These are phyloP conservation scores for Botryotinia convoluta DNA, from an alignment of 2,329 filamentous ascomycete species.

Conservation along the genomic window DNA sequence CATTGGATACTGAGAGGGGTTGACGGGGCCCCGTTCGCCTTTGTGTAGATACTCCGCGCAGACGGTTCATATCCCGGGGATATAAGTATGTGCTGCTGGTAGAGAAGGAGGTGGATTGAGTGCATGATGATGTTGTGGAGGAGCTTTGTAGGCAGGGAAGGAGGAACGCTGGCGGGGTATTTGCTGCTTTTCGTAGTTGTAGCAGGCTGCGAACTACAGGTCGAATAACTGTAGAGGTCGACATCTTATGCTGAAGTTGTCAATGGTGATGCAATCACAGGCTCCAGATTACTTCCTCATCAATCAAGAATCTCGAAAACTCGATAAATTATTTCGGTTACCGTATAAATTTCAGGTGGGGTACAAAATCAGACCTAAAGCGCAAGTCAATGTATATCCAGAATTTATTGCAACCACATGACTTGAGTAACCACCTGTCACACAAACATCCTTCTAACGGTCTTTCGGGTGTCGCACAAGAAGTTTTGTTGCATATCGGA, in stretches of 20 bases:
- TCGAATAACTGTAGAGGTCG: constrained; percentile 32
- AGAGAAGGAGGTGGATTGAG: constrained; percentile 37
- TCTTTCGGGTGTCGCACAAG: neutral
- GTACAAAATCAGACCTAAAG: constrained; percentile 2
- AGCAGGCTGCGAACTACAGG: constrained; percentile 29
- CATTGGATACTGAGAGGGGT: constrained; percentile 69
- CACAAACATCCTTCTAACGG: neutral
- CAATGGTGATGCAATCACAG: constrained; percentile 25
- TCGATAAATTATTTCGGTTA: constrained; percentile 17
- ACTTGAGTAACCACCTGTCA: neutral
- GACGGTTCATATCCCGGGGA: constrained; percentile 70
- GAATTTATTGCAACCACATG: constrained; percentile 13
- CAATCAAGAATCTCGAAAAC: constrained; percentile 24
- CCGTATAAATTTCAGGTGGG: constrained; percentile 14
- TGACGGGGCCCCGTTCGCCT: constrained; percentile 73
- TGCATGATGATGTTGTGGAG: constrained; percentile 21
- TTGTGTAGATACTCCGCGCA: constrained; percentile 78
- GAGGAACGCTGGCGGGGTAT: constrained; percentile 36
- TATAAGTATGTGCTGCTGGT: constrained; percentile 31
- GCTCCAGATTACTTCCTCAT: constrained; percentile 7
- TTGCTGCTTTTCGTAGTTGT: constrained; percentile 22
- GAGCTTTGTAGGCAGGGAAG: constrained; percentile 32
- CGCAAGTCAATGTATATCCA: constrained; percentile 7
- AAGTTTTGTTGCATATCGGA: constrained; percentile 23
- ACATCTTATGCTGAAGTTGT: constrained; percentile 30